These are phyloP conservation scores for Xylogone sp. DNA, from an alignment of 2,329 filamentous ascomycete species.

Conservation along the genomic window DNA sequence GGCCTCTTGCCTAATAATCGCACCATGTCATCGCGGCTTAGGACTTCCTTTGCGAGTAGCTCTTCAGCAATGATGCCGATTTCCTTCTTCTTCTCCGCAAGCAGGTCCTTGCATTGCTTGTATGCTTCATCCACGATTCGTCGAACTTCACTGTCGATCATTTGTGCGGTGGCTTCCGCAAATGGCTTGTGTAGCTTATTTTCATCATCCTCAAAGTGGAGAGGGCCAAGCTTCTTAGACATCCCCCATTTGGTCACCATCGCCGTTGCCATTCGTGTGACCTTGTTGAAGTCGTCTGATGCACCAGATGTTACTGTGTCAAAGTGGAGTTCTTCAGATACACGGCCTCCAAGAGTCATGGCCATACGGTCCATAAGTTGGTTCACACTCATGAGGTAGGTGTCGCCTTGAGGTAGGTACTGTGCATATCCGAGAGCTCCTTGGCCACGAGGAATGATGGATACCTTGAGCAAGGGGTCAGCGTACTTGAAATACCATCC, in stretches of 20 bases:
- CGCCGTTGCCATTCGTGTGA: constrained; percentile 88
- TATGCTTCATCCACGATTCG: constrained; percentile 92
- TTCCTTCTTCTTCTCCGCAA: constrained; percentile 82
- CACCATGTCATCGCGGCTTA: constrained; percentile 89
- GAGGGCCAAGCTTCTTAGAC: constrained; percentile 87
- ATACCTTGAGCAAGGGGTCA: constrained; percentile 97
- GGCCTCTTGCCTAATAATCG: constrained; percentile 79
- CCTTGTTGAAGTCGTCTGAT: constrained; percentile 97
- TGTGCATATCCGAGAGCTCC: constrained; percentile 94
- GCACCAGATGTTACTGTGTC: constrained; percentile 93
- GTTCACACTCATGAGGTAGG: constrained; percentile 91
- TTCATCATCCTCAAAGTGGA: constrained; percentile 83
- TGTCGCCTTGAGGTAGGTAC: constrained; percentile 87
- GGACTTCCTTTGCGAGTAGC: constrained; percentile 84
- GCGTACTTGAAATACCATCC: constrained; percentile 97
- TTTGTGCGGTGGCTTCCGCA: constrained; percentile 87
- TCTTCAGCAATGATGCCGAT: constrained; percentile 91
- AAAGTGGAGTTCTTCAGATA: constrained; percentile 96
- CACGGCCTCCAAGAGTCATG: constrained; percentile 94
- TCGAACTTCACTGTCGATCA: constrained; percentile 88
- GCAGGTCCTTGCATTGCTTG: constrained; percentile 79
- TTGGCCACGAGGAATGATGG: constrained; percentile 94
- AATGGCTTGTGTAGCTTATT: constrained; percentile 91
- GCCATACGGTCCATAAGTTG: constrained; percentile 99
- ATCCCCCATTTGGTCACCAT: constrained; percentile 99